Evolutionary conservation across 768 basidiomycete genomes (phyloP), one percentile per base, ranked within the genome.

Genomic region (Lyophyllum atratum): DNA sequence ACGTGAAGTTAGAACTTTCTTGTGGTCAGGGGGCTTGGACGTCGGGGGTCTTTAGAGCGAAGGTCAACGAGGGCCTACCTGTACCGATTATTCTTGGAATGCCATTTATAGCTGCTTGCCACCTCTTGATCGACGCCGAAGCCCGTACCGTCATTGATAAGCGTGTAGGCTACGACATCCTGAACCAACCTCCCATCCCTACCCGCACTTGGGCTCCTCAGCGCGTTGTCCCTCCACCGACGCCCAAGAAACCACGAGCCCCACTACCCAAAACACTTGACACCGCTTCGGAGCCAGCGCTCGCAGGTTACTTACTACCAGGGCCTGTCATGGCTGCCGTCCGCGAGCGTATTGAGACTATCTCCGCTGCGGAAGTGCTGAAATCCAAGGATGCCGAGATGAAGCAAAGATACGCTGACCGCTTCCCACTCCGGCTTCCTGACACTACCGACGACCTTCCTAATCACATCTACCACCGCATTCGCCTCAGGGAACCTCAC

Each of bases 401-500:
- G 34, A 59, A 50, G 28, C 10, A 10, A 10, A 31, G 15, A 42
- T 59, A 46, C 22, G 22, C 12, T 4, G 58, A 59, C 34, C 34
- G 24, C 4, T 54, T 59, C 24, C 52, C 52, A 4, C 19, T 74
- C 0, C 69, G 67, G 0, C 70, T 73, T 19, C 49, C 55, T 7
- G 43, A 56, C 21, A 56, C 55, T 22, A 59, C 56, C 0, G 45
- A 62, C 7, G 14, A 50, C 0, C 28, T 76, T 0, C 70, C 72
- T 0, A 24, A 49, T 1, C 59, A 69, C 17, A 54, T 75, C 0
- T 58, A 59, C 28, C 60, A 66, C 28, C 62, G 70, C 11, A 60
- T 69, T 0, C 67, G 69, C 43, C 59, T 72, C 1, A 66, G 72
- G 14, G 67, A 72, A 42, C 66, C 71, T 1, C 57, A 69, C 11